Base-by-base conservation (phyloP, 352 stramenopile genomes). In the Phytophthora sojae region DNA sequence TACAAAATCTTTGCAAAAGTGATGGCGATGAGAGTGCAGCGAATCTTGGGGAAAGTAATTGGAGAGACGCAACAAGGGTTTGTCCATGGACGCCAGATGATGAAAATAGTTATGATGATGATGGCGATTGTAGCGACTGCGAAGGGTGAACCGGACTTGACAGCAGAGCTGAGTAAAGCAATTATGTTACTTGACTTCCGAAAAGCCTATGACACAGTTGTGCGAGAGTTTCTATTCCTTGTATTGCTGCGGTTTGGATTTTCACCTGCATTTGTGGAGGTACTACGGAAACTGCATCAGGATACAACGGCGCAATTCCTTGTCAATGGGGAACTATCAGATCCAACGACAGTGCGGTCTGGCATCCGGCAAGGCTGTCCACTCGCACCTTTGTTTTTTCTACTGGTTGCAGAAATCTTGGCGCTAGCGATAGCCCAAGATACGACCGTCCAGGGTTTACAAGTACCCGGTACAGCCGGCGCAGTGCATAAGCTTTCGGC, bases 1-100 rank as follows among this genome's bases (percentile, higher is more conserved):
- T 64, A 64, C n/a, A 64, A 55, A n/a, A 12, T 64, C 0, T 30
- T 49, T 11, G 19, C 17, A 3, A 64, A 54, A 23, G 9, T 63
- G 2, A 14, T 63, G 12, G 57, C 57, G 0, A 56, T 29, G 8
- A 6, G 57, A 1, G 6, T 45, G 5, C 44, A 63, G 21, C 19
- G 2, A 9, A 30, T 63, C 2, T 15, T 63, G 4, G 39, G 39
- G 2, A 51, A 9, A 6, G 1, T 45, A 3, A 53, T 63, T 3
- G 44, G 39, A 6, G 26, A 53, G 15, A 47, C 57, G 6, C 57
- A 55, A 6, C 57, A 64, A 32, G 25, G 44, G 1, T 64, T 64
- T 11, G 42, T 55, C 0, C 44, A 64, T 9, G 57, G 39, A 0
- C 6, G 17, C 6, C 26, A 64, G 17, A 32, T 54, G 17, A 3